Evolutionary conservation across 352 stramenopile genomes (phyloP).

Genomic region (Globisporangium cylindrosporum): DNA sequence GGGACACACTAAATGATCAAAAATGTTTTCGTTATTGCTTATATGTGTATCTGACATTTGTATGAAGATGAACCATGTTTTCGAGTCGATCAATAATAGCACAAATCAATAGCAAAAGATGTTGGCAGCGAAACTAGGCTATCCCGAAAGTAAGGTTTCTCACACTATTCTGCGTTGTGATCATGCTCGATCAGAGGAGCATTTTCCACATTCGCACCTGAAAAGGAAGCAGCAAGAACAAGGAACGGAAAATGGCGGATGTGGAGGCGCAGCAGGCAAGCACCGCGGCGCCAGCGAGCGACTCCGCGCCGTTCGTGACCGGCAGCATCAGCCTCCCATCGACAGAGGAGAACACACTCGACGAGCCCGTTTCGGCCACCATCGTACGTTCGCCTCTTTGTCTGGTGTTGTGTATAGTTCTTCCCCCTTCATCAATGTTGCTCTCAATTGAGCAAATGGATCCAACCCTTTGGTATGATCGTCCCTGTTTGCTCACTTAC

Average conservation of each 20-base stretch:
- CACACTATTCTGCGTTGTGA: background rate
- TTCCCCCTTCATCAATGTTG: background rate
- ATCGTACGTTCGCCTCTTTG: constrained; percentile 58
- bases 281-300: background rate
- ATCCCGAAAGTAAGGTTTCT: background rate
- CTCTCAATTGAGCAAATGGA: background rate
- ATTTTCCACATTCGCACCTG: background rate
- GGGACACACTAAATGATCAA: background rate
- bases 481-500: background rate
- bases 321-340: constrained; percentile 82
- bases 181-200: background rate
- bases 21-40: background rate
- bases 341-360: constrained; percentile 75
- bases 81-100: background rate
- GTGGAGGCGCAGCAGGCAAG: constrained; percentile 19
- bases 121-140: background rate
- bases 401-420: background rate
- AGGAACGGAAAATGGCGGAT: constrained; percentile 24
- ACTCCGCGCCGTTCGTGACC: constrained; percentile 46
- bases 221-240: background rate
- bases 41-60: background rate
- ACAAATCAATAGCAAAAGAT: background rate
- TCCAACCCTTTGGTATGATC: background rate
- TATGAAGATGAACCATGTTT: background rate
- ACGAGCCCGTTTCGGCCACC: constrained; percentile 85